Base-by-base conservation (phyloP, 208 protist species). In the Leishmania tarentolae region DNA sequence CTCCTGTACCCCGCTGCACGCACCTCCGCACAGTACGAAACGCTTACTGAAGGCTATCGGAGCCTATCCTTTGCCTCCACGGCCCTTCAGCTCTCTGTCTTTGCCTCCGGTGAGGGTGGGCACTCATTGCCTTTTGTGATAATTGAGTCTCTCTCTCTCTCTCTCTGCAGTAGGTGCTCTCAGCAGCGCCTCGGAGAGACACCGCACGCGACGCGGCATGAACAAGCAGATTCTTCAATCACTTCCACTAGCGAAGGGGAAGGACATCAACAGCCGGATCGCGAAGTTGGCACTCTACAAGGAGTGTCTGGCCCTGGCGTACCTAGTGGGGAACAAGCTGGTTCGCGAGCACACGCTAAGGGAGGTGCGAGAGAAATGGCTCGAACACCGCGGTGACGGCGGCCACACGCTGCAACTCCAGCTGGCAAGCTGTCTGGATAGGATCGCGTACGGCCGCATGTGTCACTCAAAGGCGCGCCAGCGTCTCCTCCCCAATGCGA, bases 251-350 rank as follows among this genome's bases (percentile, higher is more conserved):
- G 95, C 95, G 9, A 96, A 96, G 76, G 95, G 95, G 6, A 93
- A 91, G 59, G 95, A 94, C 66, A 87, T 97, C 40, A 88, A 98
- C 75, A 96, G 85, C 81, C 84, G 92, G 11, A 80, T 83, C 0
- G 95, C 93, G 1, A 98, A 98, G 78, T 76, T 96, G 37, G 91
- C 87, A 0, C 82, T 98, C 3, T 98, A 97, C 81, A 96, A 97
- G 80, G 93, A 98, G 76, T 98, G 95, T 71, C 86, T 98, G 28
- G 93, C 93, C 3, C 85, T 98, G 9, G 95, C 89, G 17, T 80
- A 80, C 35, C 84, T 91, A 21, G 87, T 98, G 37, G 56, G 88
- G 4, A 92, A 98, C 81, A 84, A 85, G 24, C 81, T 95, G 3
- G 80, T 93, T n/a, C 92, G 90, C 0, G 81, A 92, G 68, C 92